Percentiles rank a stretch among this genome's conserved stretches.
Evolutionary conservation across 331 rosid genomes (phyloP).

Genomic region (Dryas integrifolia): DNA sequence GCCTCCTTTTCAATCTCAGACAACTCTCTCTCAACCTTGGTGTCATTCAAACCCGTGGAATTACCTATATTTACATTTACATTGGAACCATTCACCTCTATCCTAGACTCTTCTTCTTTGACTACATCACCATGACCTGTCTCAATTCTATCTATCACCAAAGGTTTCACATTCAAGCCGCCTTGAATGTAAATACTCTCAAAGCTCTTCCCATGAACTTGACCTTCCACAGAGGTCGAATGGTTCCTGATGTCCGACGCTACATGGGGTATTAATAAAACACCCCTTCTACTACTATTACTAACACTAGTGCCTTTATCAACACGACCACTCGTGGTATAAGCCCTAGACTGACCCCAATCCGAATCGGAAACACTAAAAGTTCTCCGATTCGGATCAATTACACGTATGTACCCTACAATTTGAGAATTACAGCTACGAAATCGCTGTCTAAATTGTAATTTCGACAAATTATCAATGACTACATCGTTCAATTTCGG

Average conservation of each 20-base stretch:
- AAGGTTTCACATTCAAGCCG: slow-evolving; percentile 60
- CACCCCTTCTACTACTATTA: slow-evolving; percentile 33
- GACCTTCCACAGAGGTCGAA: slow-evolving; percentile 71
- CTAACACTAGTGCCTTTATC: slow-evolving; percentile 27
- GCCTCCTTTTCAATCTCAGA: slow-evolving; percentile 69
- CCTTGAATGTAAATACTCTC: slow-evolving; percentile 71
- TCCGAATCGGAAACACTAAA: slow-evolving; percentile 46
- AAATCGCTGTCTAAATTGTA: slow-evolving; percentile 27
- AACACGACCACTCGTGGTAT: slow-evolving; percentile 17
- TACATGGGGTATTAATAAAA: slow-evolving; percentile 46
- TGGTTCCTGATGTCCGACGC: slow-evolving; percentile 66
- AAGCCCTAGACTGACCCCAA: slow-evolving; percentile 46
- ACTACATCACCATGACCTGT: slow-evolving; percentile 33
- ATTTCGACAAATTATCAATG: slow-evolving; percentile 31
- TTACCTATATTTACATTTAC: slow-evolving; percentile 40
- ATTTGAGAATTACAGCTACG: slow-evolving; percentile 35
- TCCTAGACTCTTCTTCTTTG: slow-evolving; percentile 39
- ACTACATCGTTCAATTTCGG: slow-evolving; percentile 33
- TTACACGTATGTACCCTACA: slow-evolving; percentile 34
- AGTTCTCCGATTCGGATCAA: slow-evolving; percentile 48
- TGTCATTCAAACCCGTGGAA: slow-evolving; percentile 45
- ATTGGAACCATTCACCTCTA: slow-evolving; percentile 27
- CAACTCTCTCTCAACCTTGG: slow-evolving; percentile 46
- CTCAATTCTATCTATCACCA: slow-evolving; percentile 46
- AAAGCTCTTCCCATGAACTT: slow-evolving; percentile 55